Evolutionary conservation across 148 eudicot genomes (phyloP).

Genomic region (Vaccinium darrowii): DNA sequence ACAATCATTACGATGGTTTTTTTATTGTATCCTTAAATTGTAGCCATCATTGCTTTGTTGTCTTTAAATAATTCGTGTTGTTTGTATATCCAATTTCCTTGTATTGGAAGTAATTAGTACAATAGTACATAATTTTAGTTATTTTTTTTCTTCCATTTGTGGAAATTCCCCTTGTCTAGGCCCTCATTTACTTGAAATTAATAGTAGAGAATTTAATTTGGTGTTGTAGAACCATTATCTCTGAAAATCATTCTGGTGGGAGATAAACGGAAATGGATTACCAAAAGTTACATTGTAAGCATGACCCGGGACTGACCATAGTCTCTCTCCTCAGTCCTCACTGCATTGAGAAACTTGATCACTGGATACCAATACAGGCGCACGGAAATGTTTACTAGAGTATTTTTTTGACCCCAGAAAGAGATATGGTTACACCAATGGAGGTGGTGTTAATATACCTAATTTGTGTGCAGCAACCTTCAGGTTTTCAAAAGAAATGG

Average conservation of each 20-base stretch:
- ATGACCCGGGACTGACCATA: neutral
- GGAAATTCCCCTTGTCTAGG: neutral
- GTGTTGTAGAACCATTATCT: neutral
- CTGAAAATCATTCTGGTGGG: neutral
- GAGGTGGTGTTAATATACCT: neutral
- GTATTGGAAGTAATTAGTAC: neutral
- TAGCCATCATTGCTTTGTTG: neutral
- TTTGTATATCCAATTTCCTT: neutral
- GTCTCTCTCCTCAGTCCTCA: neutral
- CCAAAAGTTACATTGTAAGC: neutral
- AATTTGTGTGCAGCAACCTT: neutral
- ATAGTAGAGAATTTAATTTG: neutral
- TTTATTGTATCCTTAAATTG: neutral
- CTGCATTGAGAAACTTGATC: slow-evolving; percentile 2
- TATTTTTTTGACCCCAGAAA: neutral
- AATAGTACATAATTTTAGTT: neutral
- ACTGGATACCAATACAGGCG: neutral
- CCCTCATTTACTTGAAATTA: neutral
- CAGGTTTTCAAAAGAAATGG: neutral
- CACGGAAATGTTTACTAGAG: neutral
- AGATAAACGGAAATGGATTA: neutral
- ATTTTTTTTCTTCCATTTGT: neutral
- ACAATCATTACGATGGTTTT: neutral
- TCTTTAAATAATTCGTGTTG: neutral
- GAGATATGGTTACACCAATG: neutral